Evolutionary conservation across 257 asterid species (phyloP).

Genomic region (Solanum bulbocastanum): DNA sequence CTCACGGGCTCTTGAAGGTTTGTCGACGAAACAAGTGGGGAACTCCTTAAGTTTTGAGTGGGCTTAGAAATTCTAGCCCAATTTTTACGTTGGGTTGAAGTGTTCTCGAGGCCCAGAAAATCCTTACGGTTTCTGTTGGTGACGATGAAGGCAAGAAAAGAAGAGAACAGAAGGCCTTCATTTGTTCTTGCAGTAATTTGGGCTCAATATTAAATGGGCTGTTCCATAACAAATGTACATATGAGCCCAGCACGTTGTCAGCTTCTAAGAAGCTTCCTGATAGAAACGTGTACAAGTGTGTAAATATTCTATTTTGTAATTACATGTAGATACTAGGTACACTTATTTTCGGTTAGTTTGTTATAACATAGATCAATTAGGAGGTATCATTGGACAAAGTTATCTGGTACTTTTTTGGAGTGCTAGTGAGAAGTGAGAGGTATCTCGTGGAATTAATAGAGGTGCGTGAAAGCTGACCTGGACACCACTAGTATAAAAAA

Average conservation of each 20-base stretch:
- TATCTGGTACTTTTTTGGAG: too few species aligned
- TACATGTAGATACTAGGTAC: neutral
- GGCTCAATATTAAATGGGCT: neutral
- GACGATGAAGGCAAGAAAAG: neutral
- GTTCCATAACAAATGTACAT: neutral
- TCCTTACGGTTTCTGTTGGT: neutral
- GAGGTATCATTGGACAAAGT: neutral
- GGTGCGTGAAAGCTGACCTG: rapidly evolving
- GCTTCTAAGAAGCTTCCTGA: neutral
- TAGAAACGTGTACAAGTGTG: too few species aligned
- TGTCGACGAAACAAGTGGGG: neutral
- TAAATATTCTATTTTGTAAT: too few species aligned
- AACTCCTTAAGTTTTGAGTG: neutral
- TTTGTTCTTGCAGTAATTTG: neutral
- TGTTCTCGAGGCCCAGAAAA: neutral
- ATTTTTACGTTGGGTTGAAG: neutral
- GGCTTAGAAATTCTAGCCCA: neutral
- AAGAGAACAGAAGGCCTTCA: too few species aligned
- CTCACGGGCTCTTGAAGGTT: neutral
- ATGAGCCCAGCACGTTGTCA: neutral
- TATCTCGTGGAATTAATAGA: rapidly evolving
- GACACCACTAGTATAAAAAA: too few species aligned
- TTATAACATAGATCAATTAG: neutral
- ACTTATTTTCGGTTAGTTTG: neutral
- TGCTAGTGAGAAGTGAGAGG: too few species aligned